Conservation (phyloP, 352 stramenopile genomes). For the Globisporangium cystogenes region DNA sequence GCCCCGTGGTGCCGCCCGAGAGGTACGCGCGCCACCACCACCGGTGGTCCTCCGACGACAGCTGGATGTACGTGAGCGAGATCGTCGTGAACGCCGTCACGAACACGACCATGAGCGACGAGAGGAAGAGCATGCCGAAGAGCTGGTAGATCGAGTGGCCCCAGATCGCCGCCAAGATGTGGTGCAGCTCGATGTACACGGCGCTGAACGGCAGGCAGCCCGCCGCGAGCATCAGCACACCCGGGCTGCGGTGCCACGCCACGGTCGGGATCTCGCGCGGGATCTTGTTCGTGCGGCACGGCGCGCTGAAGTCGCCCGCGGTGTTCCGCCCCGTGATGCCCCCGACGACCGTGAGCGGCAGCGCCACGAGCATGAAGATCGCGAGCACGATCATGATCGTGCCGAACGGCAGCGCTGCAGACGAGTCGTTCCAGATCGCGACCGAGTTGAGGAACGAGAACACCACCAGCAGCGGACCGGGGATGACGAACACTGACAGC, state of each 20-base stretch:
- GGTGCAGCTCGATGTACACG: slow-evolving; percentile 98
- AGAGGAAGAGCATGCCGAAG: slow-evolving; percentile 96
- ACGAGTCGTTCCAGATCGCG: slow-evolving; percentile 93
- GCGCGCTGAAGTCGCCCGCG: slow-evolving; percentile 86
- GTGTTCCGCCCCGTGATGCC: slow-evolving; percentile 94
- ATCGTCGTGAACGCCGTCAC: slow-evolving; percentile 97
- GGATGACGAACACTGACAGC: slow-evolving; percentile 89
- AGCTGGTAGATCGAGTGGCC: slow-evolving; percentile 98
- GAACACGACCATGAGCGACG: slow-evolving; percentile 94
- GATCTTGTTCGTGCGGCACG: slow-evolving; percentile 96
- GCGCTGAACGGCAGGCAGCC: slow-evolving; percentile 96
- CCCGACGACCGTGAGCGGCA: slow-evolving; percentile 93
- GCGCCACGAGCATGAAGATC: slow-evolving; percentile 90
- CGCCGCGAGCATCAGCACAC: slow-evolving; percentile 89
- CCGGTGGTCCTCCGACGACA: slow-evolving; percentile 94
- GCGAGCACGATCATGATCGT: slow-evolving; percentile 94
- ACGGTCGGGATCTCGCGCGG: slow-evolving; percentile 91
- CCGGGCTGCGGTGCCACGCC: slow-evolving; percentile 83
- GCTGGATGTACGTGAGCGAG: slow-evolving; percentile 96
- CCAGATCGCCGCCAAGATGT: slow-evolving; percentile 98
- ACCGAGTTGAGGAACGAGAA: slow-evolving; percentile 96
- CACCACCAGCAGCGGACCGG: slow-evolving; percentile 84
- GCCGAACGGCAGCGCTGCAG: slow-evolving; percentile 92
- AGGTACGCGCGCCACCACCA: slow-evolving; percentile 98
- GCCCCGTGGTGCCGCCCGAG: slow-evolving; percentile 91